Base-by-base conservation (phyloP, 2,329 filamentous ascomycete species). In the Fusarium poae region DNA sequence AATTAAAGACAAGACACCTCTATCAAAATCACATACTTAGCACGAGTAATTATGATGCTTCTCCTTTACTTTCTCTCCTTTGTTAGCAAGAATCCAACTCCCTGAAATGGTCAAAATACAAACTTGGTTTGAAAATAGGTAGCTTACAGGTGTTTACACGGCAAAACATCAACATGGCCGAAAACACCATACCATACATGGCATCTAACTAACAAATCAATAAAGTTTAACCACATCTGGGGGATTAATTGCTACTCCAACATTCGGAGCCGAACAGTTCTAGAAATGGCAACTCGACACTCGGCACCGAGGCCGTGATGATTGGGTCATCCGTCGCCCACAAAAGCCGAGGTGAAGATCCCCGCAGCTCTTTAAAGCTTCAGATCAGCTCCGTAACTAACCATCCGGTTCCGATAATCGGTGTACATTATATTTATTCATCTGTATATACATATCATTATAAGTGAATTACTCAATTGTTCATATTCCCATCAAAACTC, bases 271-370 rank as follows among this genome's bases (percentile, higher is more conserved):
- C 67, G 67, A 64, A 32, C 21, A 18, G 13, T 30, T 34, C 44
- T n/a, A 23, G 23, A 32, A 25, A 43, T 67, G 67, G 67, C 62
- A 48, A 70, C 23, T 50, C 37, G 46, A 52, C 20, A 44, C 42
- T 64, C 67, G 67, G 67, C 67, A 70, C 67, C 67, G 67, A 70
- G 40, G 21, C 29, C 30, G 23, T 51, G 48, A 29, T 62, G 53
- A 52, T 52, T 69, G 66, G 51, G 51, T 45, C 35, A 20, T 53
- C 42, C 35, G 10, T 50, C 44, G 30, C 37, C 32, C 12, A 29
- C 21, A 60, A 49, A 43, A 67, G 62, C 67, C 67, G 67, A 69
- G 62, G 62, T 32, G 52, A 50, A 39, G 20, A 40, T 57, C 62
- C 52, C 53, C 62, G 60, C 62, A 50, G 58, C 51, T 66, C 65